Percentiles rank a stretch among this genome's conserved stretches.
Conservation (phyloP, 192 early-diverging fungal genomes). For the Coemansia sp. region DNA sequence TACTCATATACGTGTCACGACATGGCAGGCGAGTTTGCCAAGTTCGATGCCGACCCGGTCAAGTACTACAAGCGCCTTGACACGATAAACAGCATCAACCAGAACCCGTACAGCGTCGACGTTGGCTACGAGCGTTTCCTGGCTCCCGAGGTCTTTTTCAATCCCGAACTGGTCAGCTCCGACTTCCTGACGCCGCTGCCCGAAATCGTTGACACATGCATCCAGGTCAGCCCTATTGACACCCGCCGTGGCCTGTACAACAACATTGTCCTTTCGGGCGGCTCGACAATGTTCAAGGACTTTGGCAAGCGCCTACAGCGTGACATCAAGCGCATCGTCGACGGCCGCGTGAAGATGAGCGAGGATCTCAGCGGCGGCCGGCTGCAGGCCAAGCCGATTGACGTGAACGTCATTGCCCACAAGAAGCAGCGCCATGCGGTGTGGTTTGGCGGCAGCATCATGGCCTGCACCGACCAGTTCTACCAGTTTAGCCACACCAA, state of each 20-base stretch:
- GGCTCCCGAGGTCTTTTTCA: conserved; percentile 99
- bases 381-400: conserved; percentile 77
- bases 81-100: conserved; percentile 80
- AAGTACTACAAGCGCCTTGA: conserved; percentile 90
- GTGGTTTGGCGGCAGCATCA: conserved; percentile 96
- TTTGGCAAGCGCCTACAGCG: conserved; percentile 92
- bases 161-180: conserved; percentile 95
- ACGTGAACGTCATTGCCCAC: conserved; percentile 97
- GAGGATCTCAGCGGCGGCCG: conserved; percentile 73
- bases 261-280: conserved; percentile 99
- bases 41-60: conserved; percentile 84
- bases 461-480: conserved; percentile 89
- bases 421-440: conserved; percentile 99
- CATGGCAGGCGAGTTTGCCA: conserved; percentile 96
- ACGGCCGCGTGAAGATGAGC: conserved; percentile 67
- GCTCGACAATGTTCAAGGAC: conserved; percentile 99
- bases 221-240: conserved; percentile 97
- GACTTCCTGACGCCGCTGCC: conserved; percentile 96
- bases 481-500: conserved; percentile 93
- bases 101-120: conserved; percentile 87
- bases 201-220: conserved; percentile 93
- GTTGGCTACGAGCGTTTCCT: conserved; percentile 98
- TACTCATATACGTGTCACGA: conserved; percentile 96
- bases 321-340: conserved; percentile 88
- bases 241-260: conserved; percentile 95